phyloP scores from a whole-genome alignment of 768 basidiomycete genomes.

The Mycena sanguinolenta region DNA sequence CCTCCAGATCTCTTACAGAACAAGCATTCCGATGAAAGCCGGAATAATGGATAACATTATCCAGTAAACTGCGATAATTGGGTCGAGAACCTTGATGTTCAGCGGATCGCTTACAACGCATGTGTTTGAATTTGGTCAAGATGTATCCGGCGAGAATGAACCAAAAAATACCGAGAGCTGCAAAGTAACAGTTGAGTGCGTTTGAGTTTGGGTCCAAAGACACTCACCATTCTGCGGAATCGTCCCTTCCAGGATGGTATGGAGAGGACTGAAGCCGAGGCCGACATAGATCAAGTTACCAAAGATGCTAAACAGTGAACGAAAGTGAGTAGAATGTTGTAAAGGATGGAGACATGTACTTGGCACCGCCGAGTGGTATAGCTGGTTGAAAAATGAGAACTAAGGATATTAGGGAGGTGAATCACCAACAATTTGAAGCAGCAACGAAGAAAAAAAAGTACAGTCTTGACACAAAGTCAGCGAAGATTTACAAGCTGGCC shows the following conservation, averaged over 20 bases:
- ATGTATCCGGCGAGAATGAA: not conserved
- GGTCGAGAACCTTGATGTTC: not conserved
- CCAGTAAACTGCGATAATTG: slow-evolving; percentile 1
- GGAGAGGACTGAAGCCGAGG: slow-evolving; percentile 5
- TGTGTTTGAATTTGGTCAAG: not conserved
- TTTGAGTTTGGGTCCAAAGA: not conserved
- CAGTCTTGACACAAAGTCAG: not conserved
- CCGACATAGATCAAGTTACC: slow-evolving; percentile 13
- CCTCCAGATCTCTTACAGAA: not conserved
- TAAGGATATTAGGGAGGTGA: too few relatives aligned
- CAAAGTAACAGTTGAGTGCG: not conserved
- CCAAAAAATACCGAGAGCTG: slow-evolving; percentile 3
- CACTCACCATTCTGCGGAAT: slow-evolving; percentile 1
- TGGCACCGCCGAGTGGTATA: not conserved
- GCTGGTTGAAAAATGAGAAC: not conserved
- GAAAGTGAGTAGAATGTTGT: not conserved
- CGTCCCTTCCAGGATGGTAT: slow-evolving; percentile 7
- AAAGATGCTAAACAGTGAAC: not conserved
- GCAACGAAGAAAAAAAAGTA: slow-evolving; percentile 14
- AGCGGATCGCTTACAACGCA: not conserved
- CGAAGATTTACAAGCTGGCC: not conserved
- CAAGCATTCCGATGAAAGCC: slow-evolving; percentile 7
- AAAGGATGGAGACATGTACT: not conserved
- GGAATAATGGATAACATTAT: slow-evolving; percentile 3
- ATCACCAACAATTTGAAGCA: not conserved